A percentile compares a stretch with the other conserved stretches of the same genome.
Evolutionary conservation across 176 grass and related monocot genomes (phyloP).

Genomic region (Neostapfia colusana): DNA sequence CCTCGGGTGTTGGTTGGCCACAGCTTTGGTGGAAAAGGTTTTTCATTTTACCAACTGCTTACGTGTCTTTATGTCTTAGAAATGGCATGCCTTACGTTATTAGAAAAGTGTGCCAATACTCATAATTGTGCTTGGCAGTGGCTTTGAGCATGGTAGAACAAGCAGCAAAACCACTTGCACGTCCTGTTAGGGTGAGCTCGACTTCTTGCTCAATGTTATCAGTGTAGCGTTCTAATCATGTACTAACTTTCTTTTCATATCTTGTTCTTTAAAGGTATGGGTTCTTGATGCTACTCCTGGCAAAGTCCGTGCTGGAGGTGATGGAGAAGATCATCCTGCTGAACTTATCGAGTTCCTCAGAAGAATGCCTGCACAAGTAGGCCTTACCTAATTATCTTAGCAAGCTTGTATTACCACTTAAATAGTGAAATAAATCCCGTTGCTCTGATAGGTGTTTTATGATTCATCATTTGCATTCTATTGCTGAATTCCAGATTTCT

Average conservation of each 20-base stretch:
- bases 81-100: slow-evolving; percentile 1
- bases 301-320: slow-evolving; percentile 80
- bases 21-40: slow-evolving; percentile 99
- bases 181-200: slow-evolving; percentile 82
- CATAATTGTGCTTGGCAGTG: slow-evolving; percentile 50
- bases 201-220: slow-evolving; percentile 1
- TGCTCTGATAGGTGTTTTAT: background rate
- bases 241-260: slow-evolving; percentile 18
- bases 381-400: slow-evolving; percentile 12
- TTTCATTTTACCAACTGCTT: slow-evolving; percentile 16
- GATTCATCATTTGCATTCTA: slow-evolving; percentile 30
- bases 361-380: slow-evolving; percentile 69
- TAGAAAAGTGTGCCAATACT: slow-evolving; percentile 4
- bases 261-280: slow-evolving; percentile 74
- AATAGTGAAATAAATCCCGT: background rate
- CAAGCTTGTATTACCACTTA: background rate
- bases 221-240: background rate
- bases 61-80: background rate
- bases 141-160: slow-evolving; percentile 99
- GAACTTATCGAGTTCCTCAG: slow-evolving; percentile 87
- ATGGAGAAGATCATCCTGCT: slow-evolving; percentile 94
- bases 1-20: slow-evolving; percentile 96
- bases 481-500: slow-evolving; percentile 54
- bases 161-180: slow-evolving; percentile 92
- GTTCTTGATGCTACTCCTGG: slow-evolving; percentile 96